phyloP scores from a whole-genome alignment of 2,329 filamentous ascomycete genomes.

The Fusarium agapanthi region DNA sequence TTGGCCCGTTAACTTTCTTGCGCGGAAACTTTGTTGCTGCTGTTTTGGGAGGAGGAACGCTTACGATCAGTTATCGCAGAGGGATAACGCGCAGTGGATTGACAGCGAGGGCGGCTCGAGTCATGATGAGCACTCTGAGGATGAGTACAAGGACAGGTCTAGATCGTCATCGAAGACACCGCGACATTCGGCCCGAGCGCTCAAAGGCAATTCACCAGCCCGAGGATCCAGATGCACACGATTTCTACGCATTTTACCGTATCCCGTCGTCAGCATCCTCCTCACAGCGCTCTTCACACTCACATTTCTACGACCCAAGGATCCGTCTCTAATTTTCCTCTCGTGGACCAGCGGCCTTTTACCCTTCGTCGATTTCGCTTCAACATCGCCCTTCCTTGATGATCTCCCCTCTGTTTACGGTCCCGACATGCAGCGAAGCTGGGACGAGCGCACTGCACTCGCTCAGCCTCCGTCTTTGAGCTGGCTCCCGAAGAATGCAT shows the following conservation, averaged over 20 bases:
- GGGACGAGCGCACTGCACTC: constrained; percentile 43
- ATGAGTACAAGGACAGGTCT: constrained; percentile 24
- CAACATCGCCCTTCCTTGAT: constrained; percentile 43
- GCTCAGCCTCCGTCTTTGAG: constrained; percentile 24
- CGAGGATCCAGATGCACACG: constrained; percentile 2
- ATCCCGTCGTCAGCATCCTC: constrained; percentile 36
- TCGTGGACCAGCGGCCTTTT: constrained; percentile 48
- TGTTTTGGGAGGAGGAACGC: constrained; percentile 3
- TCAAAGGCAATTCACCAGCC: background rate
- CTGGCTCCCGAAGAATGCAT: constrained; percentile 37
- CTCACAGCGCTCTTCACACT: constrained; percentile 40
- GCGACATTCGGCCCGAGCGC: background rate
- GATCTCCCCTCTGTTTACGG: constrained; percentile 37
- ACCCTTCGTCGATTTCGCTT: constrained; percentile 47
- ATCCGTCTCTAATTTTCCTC: constrained; percentile 47
- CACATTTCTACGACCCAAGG: constrained; percentile 42
- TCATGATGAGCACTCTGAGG: background rate
- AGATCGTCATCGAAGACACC: background rate
- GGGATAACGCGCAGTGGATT: background rate
- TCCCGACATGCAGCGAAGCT: constrained; percentile 39
- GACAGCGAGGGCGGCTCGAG: constrained; percentile 1
- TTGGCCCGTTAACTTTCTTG: constrained; percentile 37
- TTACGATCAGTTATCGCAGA: constrained; percentile 18
- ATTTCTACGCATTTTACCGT: constrained; percentile 18
- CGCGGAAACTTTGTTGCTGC: constrained; percentile 1